Evolutionary conservation across 805 yeast species (phyloP), one percentile per base, ranked within the genome.

Genomic region (Nakazawaea sp.): DNA sequence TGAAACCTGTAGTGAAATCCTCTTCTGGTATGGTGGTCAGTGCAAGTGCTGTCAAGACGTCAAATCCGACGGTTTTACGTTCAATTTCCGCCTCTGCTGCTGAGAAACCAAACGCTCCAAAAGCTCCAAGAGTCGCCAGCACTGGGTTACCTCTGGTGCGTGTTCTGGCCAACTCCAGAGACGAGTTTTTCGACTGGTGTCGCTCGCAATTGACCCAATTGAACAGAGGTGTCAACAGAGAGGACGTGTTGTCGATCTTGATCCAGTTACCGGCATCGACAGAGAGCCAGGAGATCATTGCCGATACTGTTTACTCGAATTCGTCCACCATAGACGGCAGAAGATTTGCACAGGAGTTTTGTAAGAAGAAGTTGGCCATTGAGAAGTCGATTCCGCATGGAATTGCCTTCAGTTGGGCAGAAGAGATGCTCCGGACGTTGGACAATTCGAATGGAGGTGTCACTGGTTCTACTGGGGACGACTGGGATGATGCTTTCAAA

Each of bases 271-370:
- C 97, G 25, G 60, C 72, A n/a, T 74, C 78, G 27, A 49, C 68
- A 5, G 96, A 87, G 47, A 76, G 95, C 0, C 67, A 71, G 33
- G 95, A 81, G 55, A 84, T 90, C 55, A 88, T 90, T 53, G 81
- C 95, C 2, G 98, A 90, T 52, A 86, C 96, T 10, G 78, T 90
- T 41, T 88, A 87, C 62, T 78, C 92, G 18, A 83, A 87, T 43
- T 82, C 95, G 28, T 73, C 89, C 3, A 81, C 89, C 1, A 79
- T 90, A 83, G 96, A 92, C 56, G 97, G 97, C 18, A 78, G 96
- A 54, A 71, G 95, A 46, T 90, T 89, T 65, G 96, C 98, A 0
- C 74, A 72, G 40, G 98, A 92, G 53, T 92, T 92, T 56, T 67
- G 81, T 53, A 82, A 80, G 59, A 78, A 83, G 53, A 80, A 92